Percentiles rank a stretch among this genome's conserved stretches.
phyloP scores from a whole-genome alignment of 768 basidiomycete genomes.

The Hericium erinaceus region DNA sequence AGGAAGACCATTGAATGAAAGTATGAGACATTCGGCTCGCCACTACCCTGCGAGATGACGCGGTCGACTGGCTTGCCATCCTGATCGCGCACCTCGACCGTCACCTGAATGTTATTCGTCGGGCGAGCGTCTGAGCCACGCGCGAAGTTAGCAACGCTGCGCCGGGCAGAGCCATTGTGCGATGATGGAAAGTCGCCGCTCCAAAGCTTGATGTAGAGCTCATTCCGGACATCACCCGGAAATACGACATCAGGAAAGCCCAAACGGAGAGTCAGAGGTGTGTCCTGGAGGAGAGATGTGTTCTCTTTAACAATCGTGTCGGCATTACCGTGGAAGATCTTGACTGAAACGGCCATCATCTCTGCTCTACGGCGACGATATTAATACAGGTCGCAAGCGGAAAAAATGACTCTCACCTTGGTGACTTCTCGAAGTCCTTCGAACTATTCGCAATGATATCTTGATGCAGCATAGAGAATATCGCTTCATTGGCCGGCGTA shows the following conservation, averaged over 20 bases:
- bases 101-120: conserved; percentile 75
- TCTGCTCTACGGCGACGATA: conserved; percentile 53
- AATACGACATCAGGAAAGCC: conserved; percentile 97
- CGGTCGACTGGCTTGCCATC: conserved; percentile 61
- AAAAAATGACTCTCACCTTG: conserved; percentile 42
- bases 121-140: conserved; percentile 45
- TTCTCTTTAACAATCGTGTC: conserved; percentile 73
- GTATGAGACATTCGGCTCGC: conserved; percentile 70
- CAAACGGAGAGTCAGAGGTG: conserved; percentile 74
- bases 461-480: conserved; percentile 92
- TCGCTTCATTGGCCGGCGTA: conserved; percentile 69
- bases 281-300: conserved; percentile 70
- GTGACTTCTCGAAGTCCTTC: conserved; percentile 76
- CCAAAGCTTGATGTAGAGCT: conserved; percentile 95
- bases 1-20: conserved; percentile 91
- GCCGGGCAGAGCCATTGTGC: conserved; percentile 41
- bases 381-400: neutral
- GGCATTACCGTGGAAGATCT: conserved; percentile 79
- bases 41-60: conserved; percentile 74
- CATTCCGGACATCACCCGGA: conserved; percentile 86
- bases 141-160: conserved; percentile 48
- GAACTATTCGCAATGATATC: conserved; percentile 77
- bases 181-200: conserved; percentile 73
- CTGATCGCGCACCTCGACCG: conserved; percentile 75
- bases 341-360: conserved; percentile 73